Base-by-base conservation (phyloP, 1,284 basidiomycete genomes). In the Takashimella koratensis region DNA sequence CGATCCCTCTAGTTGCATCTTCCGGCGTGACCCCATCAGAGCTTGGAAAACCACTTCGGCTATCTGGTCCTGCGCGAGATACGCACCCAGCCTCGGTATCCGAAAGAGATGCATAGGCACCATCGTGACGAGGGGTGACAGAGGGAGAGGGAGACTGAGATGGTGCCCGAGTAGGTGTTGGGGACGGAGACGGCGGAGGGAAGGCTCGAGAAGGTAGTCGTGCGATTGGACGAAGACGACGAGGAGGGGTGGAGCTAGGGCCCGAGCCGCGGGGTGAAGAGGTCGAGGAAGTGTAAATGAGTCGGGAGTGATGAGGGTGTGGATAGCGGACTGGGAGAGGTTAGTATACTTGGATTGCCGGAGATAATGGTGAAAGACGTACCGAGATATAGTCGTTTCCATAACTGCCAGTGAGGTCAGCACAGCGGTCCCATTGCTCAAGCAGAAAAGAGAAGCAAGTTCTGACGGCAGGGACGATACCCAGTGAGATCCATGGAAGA, bases 351-450 rank as follows among this genome's bases (percentile, higher is more conserved):
- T n/a, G n/a, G n/a, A n/a, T n/a, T n/a, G n/a, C n/a, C n/a, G n/a
- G n/a, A n/a, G n/a, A n/a, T n/a, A n/a, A n/a, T n/a, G n/a, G n/a
- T n/a, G n/a, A n/a, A n/a, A n/a, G 13, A 44, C 70, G 49, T 52
- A 71, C 70, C 49, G 3, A 74, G 67, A 56, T 75, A 73, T 13
- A 73, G 54, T 16, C 63, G 58, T 56, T 72, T 74, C 73, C 71
- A 73, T 2, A 75, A 64, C 64, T 70, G 51, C n/a, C n/a, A n/a
- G n/a, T 42, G 30, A 10, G 4, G n/a, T 12, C 10, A 36, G 8
- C 22, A 19, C 21, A 30, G n/a, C 24, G 23, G 16, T 43, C 16
- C 30, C 30, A 36, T 16, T 36, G 30, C 30, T 16, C 8, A 36
- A 36, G n/a, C n/a, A n/a, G n/a, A n/a, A n/a, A n/a, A n/a, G n/a